Conservation (phyloP, 1,139 yeast genomes). For the Zygoascus hellenicus region DNA sequence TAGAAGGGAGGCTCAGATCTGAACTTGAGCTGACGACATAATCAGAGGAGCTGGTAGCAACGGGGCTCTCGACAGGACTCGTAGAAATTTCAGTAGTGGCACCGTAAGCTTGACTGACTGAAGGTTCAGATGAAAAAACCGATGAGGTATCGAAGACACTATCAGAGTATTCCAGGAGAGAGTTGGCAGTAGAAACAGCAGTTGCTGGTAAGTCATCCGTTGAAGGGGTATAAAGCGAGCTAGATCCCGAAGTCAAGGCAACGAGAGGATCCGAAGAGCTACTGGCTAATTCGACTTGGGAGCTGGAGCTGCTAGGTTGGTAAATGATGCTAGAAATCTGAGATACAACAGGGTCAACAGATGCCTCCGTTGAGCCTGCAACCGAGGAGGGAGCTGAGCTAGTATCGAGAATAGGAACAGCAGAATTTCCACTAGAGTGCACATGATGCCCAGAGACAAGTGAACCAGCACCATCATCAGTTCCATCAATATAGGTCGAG, state of each 20-base stretch:
- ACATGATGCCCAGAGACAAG: constrained; percentile 1
- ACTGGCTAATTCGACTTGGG: too few species aligned
- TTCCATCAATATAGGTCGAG: background rate
- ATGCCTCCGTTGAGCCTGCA: constrained; percentile 1
- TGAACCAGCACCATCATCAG: background rate
- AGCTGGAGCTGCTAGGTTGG: background rate
- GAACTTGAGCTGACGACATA: background rate
- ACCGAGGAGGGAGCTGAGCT: background rate
- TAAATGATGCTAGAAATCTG: too few species aligned
- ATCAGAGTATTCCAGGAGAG: background rate
- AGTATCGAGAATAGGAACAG: background rate
- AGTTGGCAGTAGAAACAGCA: background rate
- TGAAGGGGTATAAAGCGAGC: background rate
- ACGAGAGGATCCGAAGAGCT: background rate
- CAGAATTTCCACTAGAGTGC: too few species aligned
- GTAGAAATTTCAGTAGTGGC: background rate
- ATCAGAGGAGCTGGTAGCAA: background rate
- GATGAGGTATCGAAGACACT: background rate
- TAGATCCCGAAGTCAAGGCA: background rate
- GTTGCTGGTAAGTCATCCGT: background rate
- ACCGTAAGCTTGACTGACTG: background rate
- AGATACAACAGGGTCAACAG: background rate
- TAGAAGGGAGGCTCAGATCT: too few species aligned
- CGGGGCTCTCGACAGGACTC: background rate
- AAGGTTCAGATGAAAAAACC: background rate